These are phyloP conservation scores for Eucalyptus regnans DNA, from an alignment of 345 rosid species.

Conservation along the genomic window DNA sequence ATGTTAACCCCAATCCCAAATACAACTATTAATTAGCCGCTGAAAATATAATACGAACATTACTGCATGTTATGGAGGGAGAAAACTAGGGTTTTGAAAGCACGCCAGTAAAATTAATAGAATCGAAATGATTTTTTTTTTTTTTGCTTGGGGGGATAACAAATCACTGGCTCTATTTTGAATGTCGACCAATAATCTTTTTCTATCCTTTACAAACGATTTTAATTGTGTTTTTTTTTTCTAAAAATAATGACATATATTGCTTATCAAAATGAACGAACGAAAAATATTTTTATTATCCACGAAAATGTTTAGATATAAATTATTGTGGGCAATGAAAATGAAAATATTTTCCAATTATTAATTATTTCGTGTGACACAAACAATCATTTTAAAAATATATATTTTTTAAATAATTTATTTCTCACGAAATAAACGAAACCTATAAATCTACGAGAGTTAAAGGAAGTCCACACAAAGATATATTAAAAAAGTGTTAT, in stretches of 20 bases:
- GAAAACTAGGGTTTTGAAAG: neutral
- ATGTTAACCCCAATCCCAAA: neutral
- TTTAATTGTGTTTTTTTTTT: too few relatives aligned
- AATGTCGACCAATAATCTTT: neutral
- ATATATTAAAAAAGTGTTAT: neutral
- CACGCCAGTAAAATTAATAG: neutral
- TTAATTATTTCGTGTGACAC: neutral
- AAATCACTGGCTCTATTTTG: neutral
- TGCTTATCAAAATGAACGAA: too few relatives aligned
- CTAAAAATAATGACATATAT: too few relatives aligned
- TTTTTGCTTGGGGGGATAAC: too few relatives aligned
- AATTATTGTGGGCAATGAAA: too few relatives aligned
- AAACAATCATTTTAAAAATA: rapidly evolving
- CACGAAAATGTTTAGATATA: too few relatives aligned
- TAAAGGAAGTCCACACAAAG: neutral
- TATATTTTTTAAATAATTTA: too few relatives aligned
- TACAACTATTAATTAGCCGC: neutral
- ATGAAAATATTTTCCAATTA: too few relatives aligned
- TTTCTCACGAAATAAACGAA: neutral
- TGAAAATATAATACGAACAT: neutral
- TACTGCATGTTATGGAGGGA: neutral
- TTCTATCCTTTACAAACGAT: neutral
- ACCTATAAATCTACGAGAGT: neutral
- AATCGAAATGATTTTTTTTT: neutral
- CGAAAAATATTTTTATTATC: too few relatives aligned